Evolutionary conservation across 306 rosid genomes (phyloP), one percentile per base, ranked within the genome.

Genomic region (Dicorynia guianensis): DNA sequence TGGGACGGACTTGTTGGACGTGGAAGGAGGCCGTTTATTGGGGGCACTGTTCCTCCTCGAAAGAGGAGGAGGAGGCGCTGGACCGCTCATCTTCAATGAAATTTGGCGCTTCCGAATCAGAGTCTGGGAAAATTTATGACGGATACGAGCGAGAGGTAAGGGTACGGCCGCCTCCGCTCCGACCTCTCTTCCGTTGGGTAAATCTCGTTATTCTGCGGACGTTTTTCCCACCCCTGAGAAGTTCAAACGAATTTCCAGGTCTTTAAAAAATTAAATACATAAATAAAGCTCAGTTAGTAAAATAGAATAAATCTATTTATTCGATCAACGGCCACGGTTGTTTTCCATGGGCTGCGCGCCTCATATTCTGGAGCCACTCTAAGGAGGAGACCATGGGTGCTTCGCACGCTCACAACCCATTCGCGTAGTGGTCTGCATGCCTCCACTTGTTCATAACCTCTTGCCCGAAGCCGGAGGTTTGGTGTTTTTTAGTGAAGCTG

Each of bases 1-100:
- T 4, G 87, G 47, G 3, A 36, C 30, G 0, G 88, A 40, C 59
- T 79, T 93, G 81, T 85, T 90, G 34, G 75, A 71, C 14, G 90
- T 50, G 4, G 91, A 72, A 13, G 97, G 85, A 52, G 86, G 75
- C 11, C 93, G 90, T 64, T 46, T 92, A 42, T 86, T 84, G 62
- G 42, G 68, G 38, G 74, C 66, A 67, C 86, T 73, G 75, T 69
- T 85, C 75, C 91, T 86, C 85, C 93, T 78, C 6, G 83, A 34
- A 10, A 60, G 63, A 61, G 69, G 30, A 25, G 30, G 60, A 52
- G 83, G 76, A 43, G 63, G 81, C 63, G 84, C 82, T 38, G 83
- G 94, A 63, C 88, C 84, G 79, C 85, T 90, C 98, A 94, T 93
- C 75, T 79, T 81, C 11, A 35, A 19, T 25, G 19, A 25, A 42